These are phyloP conservation scores for Lithocarpus polystachyus DNA, from an alignment of 306 rosid species.

Conservation along the genomic window DNA sequence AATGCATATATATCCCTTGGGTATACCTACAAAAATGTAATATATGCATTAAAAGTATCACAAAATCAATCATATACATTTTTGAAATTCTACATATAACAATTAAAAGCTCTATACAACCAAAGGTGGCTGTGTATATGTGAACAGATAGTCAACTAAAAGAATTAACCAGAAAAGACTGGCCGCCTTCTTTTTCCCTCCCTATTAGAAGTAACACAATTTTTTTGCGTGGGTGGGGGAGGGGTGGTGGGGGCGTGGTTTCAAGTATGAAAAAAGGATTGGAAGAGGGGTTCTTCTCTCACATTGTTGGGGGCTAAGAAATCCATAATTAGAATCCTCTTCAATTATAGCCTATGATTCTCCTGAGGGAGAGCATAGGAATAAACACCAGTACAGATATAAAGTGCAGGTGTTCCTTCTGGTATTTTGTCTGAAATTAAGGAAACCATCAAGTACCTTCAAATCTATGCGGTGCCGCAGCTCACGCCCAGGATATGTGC, in stretches of 20 bases:
- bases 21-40: slow-evolving; percentile 53
- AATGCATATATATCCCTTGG: slow-evolving; percentile 86
- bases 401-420: neutral
- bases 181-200: neutral
- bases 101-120: neutral
- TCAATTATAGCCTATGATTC: neutral
- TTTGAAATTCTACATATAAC: neutral
- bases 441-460: slow-evolving; percentile 44
- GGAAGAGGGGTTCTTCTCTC: neutral
- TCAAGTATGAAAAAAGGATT: neutral
- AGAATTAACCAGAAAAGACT: neutral
- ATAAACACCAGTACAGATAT: neutral
- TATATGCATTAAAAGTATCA: neutral
- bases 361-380: neutral
- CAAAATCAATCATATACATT: neutral
- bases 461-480: slow-evolving; percentile 83
- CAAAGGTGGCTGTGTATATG: slow-evolving; percentile 16
- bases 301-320: neutral
- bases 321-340: neutral
- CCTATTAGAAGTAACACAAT: neutral
- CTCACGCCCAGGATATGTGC: slow-evolving; percentile 87
- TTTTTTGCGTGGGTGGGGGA: too few species aligned
- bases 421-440: neutral
- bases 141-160: neutral
- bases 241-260: neutral